These are phyloP conservation scores for Phytomonas francai DNA, from an alignment of 208 protist species.

Conservation along the genomic window DNA sequence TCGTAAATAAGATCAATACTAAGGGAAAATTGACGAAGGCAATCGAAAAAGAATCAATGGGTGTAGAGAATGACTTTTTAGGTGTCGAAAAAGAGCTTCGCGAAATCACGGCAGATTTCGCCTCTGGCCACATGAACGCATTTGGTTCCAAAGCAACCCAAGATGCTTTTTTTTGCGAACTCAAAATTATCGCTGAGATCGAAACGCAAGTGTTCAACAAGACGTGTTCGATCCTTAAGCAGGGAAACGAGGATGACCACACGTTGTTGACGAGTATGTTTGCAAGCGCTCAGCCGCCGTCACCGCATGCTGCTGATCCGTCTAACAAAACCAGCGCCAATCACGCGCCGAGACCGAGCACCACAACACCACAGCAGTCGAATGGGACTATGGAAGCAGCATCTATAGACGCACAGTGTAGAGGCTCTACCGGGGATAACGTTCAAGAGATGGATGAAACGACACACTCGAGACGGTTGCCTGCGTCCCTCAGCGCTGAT, in stretches of 20 bases:
- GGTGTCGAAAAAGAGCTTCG: constrained; percentile 72
- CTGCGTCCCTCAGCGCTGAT: neutral
- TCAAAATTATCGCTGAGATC: constrained; percentile 70
- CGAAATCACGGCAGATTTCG: constrained; percentile 77
- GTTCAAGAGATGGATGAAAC: neutral
- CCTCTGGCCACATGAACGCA: constrained; percentile 76
- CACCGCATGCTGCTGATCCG: neutral
- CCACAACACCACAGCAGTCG: neutral
- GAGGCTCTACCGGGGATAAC: neutral
- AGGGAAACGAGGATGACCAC: constrained; percentile 50
- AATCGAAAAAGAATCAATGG: constrained; percentile 2
- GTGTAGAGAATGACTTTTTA: constrained; percentile 48
- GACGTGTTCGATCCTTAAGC: constrained; percentile 64
- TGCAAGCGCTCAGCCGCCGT: constrained; percentile 31
- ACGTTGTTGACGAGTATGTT: constrained; percentile 61
- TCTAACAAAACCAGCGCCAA: constrained; percentile 7
- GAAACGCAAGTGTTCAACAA: constrained; percentile 84
- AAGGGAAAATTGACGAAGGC: neutral
- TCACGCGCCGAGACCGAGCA: neutral
- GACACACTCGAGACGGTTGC: neutral
- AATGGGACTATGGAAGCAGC: neutral
- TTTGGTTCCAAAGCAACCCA: constrained; percentile 61
- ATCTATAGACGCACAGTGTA: neutral
- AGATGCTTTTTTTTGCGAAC: constrained; percentile 68
- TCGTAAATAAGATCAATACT: neutral